Conservation (phyloP, 495 filamentous ascomycete species). For the Rhypophila decipiens region DNA sequence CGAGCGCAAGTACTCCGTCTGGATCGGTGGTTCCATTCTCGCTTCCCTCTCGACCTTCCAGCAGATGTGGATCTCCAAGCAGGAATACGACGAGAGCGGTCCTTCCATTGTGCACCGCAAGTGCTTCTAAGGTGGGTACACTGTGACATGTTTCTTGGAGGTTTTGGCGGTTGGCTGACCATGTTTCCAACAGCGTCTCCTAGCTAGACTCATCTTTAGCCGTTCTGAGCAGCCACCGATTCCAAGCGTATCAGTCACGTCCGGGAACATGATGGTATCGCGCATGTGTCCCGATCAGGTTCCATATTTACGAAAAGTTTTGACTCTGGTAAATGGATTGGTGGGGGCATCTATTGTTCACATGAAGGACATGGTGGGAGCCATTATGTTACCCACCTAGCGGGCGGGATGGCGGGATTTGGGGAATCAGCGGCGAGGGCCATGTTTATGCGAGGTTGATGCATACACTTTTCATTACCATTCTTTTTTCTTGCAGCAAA, state of each 20-base stretch:
- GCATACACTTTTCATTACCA: slow-evolving; percentile 32
- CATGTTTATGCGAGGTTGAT: slow-evolving; percentile 43
- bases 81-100: slow-evolving; percentile 99
- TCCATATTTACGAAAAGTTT: slow-evolving; percentile 46
- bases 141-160: too few relatives aligned
- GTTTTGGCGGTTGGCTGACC: neutral
- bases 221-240: slow-evolving; percentile 28
- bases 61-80: slow-evolving; percentile 99
- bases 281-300: slow-evolving; percentile 40
- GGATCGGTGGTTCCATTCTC: slow-evolving; percentile 99
- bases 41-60: slow-evolving; percentile 99
- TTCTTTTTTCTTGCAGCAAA: slow-evolving; percentile 12
- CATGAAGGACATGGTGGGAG: slow-evolving; percentile 35
- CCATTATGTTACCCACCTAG: slow-evolving; percentile 37
- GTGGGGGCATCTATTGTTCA: slow-evolving; percentile 39
- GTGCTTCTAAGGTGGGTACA: slow-evolving; percentile 84
- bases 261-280: slow-evolving; percentile 29
- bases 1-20: slow-evolving; percentile 98
- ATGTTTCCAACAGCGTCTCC: slow-evolving; percentile 1
- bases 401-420: slow-evolving; percentile 24
- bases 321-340: slow-evolving; percentile 36
- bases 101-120: slow-evolving; percentile 99
- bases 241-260: slow-evolving; percentile 26
- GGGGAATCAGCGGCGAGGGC: slow-evolving; percentile 30
- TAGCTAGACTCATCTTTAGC: slow-evolving; percentile 16